A percentile compares a stretch with the other conserved stretches of the same genome.
Evolutionary conservation across 495 filamentous ascomycete genomes (phyloP).

Genomic region (Aspergillus haitiensis): DNA sequence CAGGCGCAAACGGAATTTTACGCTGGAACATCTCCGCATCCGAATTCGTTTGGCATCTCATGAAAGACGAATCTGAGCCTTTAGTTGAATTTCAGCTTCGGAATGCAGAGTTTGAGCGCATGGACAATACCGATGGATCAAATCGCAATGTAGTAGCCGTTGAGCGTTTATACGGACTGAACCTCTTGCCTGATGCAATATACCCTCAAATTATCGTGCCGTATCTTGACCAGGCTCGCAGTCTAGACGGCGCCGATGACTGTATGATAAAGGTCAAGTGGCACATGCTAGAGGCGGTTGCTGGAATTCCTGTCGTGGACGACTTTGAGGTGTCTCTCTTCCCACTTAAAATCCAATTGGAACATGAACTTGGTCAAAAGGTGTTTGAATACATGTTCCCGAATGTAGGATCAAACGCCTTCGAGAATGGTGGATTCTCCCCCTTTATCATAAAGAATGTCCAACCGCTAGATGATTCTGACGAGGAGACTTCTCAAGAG

Average conservation of each 20-base stretch:
- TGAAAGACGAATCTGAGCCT: constrained; percentile 79
- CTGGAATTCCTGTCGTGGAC: constrained; percentile 95
- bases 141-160: constrained; percentile 91
- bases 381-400: constrained; percentile 99
- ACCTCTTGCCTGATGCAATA: constrained; percentile 82
- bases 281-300: constrained; percentile 97
- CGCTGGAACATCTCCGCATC: constrained; percentile 86
- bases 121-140: constrained; percentile 93
- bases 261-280: constrained; percentile 92
- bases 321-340: constrained; percentile 95
- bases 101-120: constrained; percentile 87
- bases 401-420: constrained; percentile 59
- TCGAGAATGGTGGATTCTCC: constrained; percentile 67
- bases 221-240: constrained; percentile 67
- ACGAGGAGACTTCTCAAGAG: constrained; percentile 45
- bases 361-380: constrained; percentile 88
- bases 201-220: constrained; percentile 96
- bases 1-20: constrained; percentile 72
- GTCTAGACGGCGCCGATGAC: constrained; percentile 50
- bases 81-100: constrained; percentile 92
- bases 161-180: constrained; percentile 78
- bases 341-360: constrained; percentile 90
- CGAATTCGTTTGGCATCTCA: constrained; percentile 96
- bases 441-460: constrained; percentile 83
- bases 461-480: constrained; percentile 55